Percentiles rank a stretch among this genome's conserved stretches.
Conservation (phyloP, 164 flowering plant genomes). For the Annona cherimola region DNA sequence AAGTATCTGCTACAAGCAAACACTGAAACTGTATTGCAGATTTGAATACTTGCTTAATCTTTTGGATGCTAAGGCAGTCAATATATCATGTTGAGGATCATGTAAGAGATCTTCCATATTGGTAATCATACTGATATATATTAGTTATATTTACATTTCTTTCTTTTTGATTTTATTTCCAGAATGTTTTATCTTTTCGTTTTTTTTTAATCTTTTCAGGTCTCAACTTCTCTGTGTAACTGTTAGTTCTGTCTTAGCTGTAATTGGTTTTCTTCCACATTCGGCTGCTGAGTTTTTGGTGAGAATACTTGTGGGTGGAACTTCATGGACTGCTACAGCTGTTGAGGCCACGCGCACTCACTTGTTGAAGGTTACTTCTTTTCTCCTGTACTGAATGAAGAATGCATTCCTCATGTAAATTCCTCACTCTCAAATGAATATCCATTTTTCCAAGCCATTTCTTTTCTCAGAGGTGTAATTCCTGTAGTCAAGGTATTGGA, state of each 20-base stretch:
- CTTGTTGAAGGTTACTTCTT: constrained; percentile 47
- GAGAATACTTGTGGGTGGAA: constrained; percentile 57
- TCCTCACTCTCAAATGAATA: background rate
- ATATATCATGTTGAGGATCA: background rate
- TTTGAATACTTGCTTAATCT: background rate
- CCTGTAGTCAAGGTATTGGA: background rate
- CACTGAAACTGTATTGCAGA: background rate
- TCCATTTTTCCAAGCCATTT: background rate
- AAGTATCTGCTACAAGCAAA: background rate
- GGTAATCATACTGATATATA: too few relatives aligned
- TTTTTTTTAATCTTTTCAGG: constrained; percentile 31
- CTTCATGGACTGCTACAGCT: constrained; percentile 63
- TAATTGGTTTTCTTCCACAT: constrained; percentile 54
- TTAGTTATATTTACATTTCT: too few relatives aligned
- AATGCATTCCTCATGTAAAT: background rate
- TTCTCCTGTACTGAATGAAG: background rate
- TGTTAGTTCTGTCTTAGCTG: constrained; percentile 40
- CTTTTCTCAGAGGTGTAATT: background rate
- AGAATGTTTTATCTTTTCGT: background rate
- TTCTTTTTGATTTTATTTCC: background rate
- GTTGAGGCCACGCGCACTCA: constrained; percentile 58
- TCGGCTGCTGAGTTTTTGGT: constrained; percentile 37
- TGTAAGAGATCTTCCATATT: background rate
- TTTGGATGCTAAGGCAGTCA: background rate
- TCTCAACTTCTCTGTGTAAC: constrained; percentile 30